Percentiles rank a stretch among this genome's conserved stretches.
These are phyloP conservation scores for Termitomyces eurrhizus DNA, from an alignment of 768 basidiomycete species.

Conservation along the genomic window DNA sequence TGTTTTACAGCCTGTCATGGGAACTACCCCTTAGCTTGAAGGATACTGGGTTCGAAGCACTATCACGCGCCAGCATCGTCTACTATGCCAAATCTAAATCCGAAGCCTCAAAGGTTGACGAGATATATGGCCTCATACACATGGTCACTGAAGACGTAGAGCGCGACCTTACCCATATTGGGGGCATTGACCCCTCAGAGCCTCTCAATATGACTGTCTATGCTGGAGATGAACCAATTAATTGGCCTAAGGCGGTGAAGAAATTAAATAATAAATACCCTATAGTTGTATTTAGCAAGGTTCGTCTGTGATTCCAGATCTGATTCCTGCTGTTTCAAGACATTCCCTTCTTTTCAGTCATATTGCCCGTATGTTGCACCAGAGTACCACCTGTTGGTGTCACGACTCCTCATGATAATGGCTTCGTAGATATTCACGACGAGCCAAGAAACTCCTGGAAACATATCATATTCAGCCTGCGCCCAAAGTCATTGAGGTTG, in stretches of 20 bases:
- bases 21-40: constrained; percentile 32
- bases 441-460: constrained; percentile 60
- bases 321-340: not conserved
- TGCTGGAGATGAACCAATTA: constrained; percentile 38
- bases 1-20: constrained; percentile 44
- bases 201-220: constrained; percentile 53
- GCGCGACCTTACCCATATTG: constrained; percentile 33
- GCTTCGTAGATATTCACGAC: constrained; percentile 47
- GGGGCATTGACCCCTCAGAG: constrained; percentile 41
- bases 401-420: not conserved
- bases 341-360: constrained; percentile 34
- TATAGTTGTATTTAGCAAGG: constrained; percentile 81
- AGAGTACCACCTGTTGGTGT: not conserved
- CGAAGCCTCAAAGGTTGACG: constrained; percentile 35
- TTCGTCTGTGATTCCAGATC: constrained; percentile 17
- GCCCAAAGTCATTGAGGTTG: constrained; percentile 73
- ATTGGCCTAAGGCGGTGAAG: constrained; percentile 41
- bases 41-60: constrained; percentile 26
- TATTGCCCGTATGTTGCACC: constrained; percentile 62
- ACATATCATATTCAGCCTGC: constrained; percentile 57
- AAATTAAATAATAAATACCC: constrained; percentile 50
- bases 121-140: constrained; percentile 71
- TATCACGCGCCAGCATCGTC: constrained; percentile 38
- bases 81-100: constrained; percentile 30
- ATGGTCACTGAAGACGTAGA: constrained; percentile 50